Evolutionary conservation across 2,329 filamentous ascomycete species (phyloP), one percentile per base, ranked within the genome.

Genomic region (Sporothrix mexicana): DNA sequence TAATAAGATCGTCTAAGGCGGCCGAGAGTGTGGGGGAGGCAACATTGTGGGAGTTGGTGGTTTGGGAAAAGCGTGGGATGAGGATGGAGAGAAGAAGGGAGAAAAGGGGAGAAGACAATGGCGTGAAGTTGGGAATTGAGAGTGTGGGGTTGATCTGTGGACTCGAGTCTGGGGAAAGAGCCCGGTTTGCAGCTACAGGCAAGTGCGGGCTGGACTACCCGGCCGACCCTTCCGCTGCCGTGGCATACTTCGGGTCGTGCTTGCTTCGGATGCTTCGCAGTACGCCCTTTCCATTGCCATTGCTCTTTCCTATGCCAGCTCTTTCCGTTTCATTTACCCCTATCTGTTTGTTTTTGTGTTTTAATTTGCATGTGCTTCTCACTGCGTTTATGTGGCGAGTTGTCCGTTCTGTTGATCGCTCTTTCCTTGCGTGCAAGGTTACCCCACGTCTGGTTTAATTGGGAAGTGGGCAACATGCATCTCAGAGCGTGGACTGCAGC

Each of bases 1-100:
- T 73, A 72, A 73, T 73, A 73, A 47, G 57, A 72, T 72, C 64
- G 23, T 67, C 62, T 70, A 74, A 72, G 55, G 49, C 49, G 41
- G 30, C 41, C 10, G 61, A 47, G 23, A 43, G 57, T 47, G 67
- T 53, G 61, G 68, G 67, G 61, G 67, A 68, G 45, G 61, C 49
- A 23, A 45, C n/a, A 47, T 45, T 30, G 69, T 20, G 15, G n/a
- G 10, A 49, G 3, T 36, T 36, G 30, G 30, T 36, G 30, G 30
- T 36, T 36, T 10, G 13, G 59, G 7, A 12, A n/a, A n/a, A 9
- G 49, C 36, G 41, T 25, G 68, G 53, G 30, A 59, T 25, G 43
- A 53, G n/a, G 7, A 36, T 36, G 3, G 30, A 36, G 30, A 36
- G 23, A 45, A 10, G 55, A 45, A 10, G 17, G 51, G 36, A 41